phyloP scores from a whole-genome alignment of 176 grass and related monocot genomes.

The Oryza australiensis region DNA sequence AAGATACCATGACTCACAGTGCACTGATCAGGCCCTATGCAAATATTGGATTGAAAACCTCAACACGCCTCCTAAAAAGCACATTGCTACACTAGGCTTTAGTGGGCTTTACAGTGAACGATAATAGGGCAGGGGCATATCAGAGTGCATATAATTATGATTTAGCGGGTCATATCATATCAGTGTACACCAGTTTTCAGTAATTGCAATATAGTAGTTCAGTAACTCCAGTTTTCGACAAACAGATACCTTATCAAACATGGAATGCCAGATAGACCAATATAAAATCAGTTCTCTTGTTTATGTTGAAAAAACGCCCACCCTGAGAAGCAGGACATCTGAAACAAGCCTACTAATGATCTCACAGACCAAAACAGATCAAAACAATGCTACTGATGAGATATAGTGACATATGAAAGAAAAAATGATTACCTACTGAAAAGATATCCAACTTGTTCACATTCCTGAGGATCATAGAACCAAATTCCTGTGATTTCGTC shows the following conservation, averaged over 20 bases:
- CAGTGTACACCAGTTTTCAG: too few relatives aligned
- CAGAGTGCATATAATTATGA: background rate
- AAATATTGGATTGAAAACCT: conserved; percentile 20
- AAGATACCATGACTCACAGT: background rate
- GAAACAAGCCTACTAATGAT: background rate
- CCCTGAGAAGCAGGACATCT: conserved; percentile 2
- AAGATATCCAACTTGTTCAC: conserved; percentile 56
- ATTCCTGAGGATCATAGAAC: conserved; percentile 64
- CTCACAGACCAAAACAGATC: background rate
- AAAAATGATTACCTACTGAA: conserved; percentile 47
- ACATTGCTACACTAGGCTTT: conserved; percentile 2
- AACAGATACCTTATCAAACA: background rate
- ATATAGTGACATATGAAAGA: background rate
- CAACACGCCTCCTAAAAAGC: background rate
- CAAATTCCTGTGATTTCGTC: conserved; percentile 62
- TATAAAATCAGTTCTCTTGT: background rate
- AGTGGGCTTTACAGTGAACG: background rate
- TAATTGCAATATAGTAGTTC: background rate
- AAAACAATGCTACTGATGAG: background rate
- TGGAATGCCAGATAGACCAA: background rate
- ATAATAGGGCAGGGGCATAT: conserved; percentile 1
- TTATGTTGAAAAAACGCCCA: background rate
- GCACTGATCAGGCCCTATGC: background rate
- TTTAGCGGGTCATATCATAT: background rate
- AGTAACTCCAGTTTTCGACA: background rate